A percentile compares a stretch with the other conserved stretches of the same genome.
Conservation (phyloP, 176 grass and related monocot genomes). For the Tillandsia fasciculata region DNA sequence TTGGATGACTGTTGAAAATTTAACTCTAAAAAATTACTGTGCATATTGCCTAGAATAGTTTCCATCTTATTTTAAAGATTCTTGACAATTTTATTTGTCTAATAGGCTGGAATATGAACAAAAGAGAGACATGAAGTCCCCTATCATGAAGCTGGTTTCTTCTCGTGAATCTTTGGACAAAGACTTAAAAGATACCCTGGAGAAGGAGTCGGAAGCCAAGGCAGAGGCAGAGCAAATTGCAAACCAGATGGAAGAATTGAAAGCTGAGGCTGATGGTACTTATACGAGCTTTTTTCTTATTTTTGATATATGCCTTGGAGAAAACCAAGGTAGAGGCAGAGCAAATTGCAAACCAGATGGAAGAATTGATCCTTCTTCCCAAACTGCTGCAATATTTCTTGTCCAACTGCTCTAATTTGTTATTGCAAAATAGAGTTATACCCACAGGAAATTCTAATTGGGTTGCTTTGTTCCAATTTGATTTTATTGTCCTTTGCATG, state of each 20-base stretch:
- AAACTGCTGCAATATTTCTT: not conserved
- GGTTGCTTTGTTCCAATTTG: not conserved
- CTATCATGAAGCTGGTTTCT: constrained; percentile 58
- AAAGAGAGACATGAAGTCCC: constrained; percentile 74
- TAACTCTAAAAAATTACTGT: not conserved
- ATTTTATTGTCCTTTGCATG: not conserved
- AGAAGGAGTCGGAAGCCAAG: constrained; percentile 70
- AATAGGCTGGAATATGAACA: constrained; percentile 95
- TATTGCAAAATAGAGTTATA: not conserved
- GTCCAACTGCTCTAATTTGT: not conserved
- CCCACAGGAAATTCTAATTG: not conserved
- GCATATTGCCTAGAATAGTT: not conserved
- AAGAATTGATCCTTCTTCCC: not conserved
- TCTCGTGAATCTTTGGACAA: constrained; percentile 58
- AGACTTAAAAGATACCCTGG: constrained; percentile 60
- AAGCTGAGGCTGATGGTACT: constrained; percentile 79
- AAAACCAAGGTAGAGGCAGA: not conserved
- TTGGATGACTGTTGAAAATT: not conserved
- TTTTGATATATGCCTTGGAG: not conserved
- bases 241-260: constrained; percentile 68
- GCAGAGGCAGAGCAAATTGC: constrained; percentile 47
- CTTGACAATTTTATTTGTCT: constrained; percentile 7
- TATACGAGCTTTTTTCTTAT: constrained; percentile 10
- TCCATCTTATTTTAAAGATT: not conserved
- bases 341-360: not conserved